phyloP scores from a whole-genome alignment of 768 basidiomycete genomes.

The Mrakia frigida region DNA sequence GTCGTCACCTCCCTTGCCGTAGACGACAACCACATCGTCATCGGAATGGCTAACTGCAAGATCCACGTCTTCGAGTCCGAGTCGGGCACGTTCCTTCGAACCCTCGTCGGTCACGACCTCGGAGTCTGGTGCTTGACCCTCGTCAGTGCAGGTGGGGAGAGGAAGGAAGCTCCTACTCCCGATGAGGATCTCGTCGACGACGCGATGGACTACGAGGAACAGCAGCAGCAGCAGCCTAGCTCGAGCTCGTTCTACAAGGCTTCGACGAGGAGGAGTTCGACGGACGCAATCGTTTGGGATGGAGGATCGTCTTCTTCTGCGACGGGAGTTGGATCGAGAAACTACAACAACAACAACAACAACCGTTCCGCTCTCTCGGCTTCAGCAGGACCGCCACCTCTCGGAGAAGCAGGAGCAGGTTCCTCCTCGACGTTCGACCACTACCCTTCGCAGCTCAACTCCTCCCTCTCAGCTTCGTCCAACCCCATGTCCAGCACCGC shows the following conservation, averaged over 20 bases:
- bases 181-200: conserved; percentile 15
- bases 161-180: conserved; percentile 16
- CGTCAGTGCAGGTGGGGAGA: conserved; percentile 59
- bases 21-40: conserved; percentile 75
- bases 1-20: conserved; percentile 84
- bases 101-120: conserved; percentile 72
- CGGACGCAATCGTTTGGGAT: conserved; percentile 22
- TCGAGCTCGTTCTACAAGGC: conserved; percentile 5
- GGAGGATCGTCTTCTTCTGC: neutral
- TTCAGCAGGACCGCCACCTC: neutral
- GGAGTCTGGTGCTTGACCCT: conserved; percentile 93
- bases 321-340: neutral
- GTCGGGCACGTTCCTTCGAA: conserved; percentile 69
- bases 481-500: conserved; percentile 13
- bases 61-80: conserved; percentile 78
- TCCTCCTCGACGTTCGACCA: conserved; percentile 17
- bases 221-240: neutral
- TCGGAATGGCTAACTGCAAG: conserved; percentile 77
- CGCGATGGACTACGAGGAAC: conserved; percentile 20
- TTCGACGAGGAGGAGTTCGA: conserved; percentile 13
- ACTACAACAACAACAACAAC: too few relatives aligned
- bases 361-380: neutral
- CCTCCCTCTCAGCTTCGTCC: neutral
- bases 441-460: conserved; percentile 10
- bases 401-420: neutral